Base-by-base conservation (phyloP, 345 rosid genomes). In the sweet orange (Citrus sinensis) region DNA sequence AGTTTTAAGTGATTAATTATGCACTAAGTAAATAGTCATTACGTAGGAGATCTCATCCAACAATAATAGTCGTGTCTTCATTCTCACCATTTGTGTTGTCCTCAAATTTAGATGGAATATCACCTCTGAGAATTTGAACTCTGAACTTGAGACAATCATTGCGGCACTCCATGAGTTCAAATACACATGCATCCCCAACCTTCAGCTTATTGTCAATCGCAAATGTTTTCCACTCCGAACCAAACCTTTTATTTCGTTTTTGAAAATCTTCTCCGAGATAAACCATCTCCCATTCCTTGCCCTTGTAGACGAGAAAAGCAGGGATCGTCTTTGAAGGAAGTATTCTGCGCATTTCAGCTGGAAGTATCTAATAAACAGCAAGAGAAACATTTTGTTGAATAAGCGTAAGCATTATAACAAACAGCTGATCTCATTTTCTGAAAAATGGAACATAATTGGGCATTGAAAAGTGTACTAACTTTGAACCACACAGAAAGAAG, bases 121-220 rank as follows among this genome's bases (percentile, higher is more conserved):
- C 80, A 32, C 78, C 80, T 40, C 83, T 79, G 56, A 84, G 84
- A 67, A 84, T 84, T 72, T 84, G 87, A 30, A 73, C 87, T 27
- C 63, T 75, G 75, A 84, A 84, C 54, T 58, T 79, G 76, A 84
- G 10, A 30, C 51, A 42, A 30, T 64, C 58, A 1, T 4, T 25
- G 30, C 49, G 68, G 70, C 66, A 74, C 55, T 78, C 84, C 42
- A 46, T 55, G 76, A 81, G 82, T 70, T 84, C 87, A 76, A 84
- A 81, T 6, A 84, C 80, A 67, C 80, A 81, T 9, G 70, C 84
- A 67, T 84, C 87, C 17, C 82, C 87, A 40, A n/a, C 30, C 71
- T 78, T 79, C 46, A 84, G 80, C 35, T 39, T 70, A 67, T 81
- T 84, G 67, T 84, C 82, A 0, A 37, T 69, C 10, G 58, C 81